Base-by-base conservation (phyloP, 257 asterid species). In the Penstemon newberryi region DNA sequence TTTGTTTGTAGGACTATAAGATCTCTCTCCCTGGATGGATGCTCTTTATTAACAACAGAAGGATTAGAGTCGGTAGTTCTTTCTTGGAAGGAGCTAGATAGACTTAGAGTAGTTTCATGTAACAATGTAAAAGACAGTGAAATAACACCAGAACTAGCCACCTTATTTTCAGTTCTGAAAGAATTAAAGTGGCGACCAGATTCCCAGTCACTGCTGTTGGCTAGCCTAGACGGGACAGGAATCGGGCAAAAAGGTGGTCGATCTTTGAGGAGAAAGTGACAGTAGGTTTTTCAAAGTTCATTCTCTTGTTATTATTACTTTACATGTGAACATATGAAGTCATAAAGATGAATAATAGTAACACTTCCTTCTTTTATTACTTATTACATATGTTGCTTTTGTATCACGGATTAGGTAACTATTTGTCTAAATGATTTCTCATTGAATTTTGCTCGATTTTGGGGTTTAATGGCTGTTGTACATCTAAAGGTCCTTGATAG, bases 111-210 rank as follows among this genome's bases (percentile, higher is more conserved):
- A 67, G 79, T 82, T 70, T 85, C 97, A 0, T 91, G 99, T 80
- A 91, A 86, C 80, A 87, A 82, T 59, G 78, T 94, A 65, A 91
- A 83, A 80, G 96, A 86, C 75, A 80, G 96, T 52, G 99, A 88
- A 67, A 84, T 91, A 71, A 84, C 95, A 42, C 84, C 97, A n/a
- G 96, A 81, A 69, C 72, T 94, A 70, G 96, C 96, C 1, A 75
- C 78, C 12, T 59, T 89, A 56, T 94, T 94, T 79, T 85, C 97
- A 37, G 81, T 59, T 71, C 89, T 94, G 65, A 87, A 91, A 77
- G 97, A 89, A 78, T 66, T 94, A 80, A 89, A 81, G 78, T 94
- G 99, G 99, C 75, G 96, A 60, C 97, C 99, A 1, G 90, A 89
- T 80, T 85, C 97, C 53, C 80, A 69, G 78, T 86, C 96, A 15